phyloP scores from a whole-genome alignment of 2,329 filamentous ascomycete species.

The Stachybotrys chartarum region DNA sequence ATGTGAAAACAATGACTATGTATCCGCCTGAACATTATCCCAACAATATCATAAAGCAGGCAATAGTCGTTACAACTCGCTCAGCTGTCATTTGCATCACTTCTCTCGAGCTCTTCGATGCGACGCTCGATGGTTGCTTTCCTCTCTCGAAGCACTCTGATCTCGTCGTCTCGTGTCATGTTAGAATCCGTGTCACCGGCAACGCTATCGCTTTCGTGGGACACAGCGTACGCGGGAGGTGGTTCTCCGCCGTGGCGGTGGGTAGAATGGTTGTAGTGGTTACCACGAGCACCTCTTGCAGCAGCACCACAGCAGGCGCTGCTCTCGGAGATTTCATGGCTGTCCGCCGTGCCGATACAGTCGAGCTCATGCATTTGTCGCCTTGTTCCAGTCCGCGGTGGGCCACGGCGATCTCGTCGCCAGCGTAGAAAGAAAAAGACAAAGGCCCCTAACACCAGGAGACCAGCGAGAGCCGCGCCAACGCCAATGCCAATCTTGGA shows the following conservation, averaged over 20 bases:
- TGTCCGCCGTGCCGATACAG: conserved; percentile 5
- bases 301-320: neutral
- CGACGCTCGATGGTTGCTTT: conserved; percentile 27
- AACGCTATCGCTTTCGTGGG: neutral
- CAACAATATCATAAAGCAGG: neutral
- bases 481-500: conserved; percentile 28
- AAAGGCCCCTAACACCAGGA: conserved; percentile 18
- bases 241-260: conserved; percentile 13
- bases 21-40: neutral
- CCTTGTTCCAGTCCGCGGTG: neutral
- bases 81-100: conserved; percentile 9
- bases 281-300: neutral
- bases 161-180: conserved; percentile 20
- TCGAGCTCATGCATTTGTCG: conserved; percentile 12
- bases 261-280: neutral
- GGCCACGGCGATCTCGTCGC: conserved; percentile 1
- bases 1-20: neutral
- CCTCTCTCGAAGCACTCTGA: conserved; percentile 22
- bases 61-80: neutral
- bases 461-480: conserved; percentile 19
- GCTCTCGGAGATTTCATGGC: neutral
- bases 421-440: conserved; percentile 18
- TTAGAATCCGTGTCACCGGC: conserved; percentile 6
- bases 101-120: conserved; percentile 23
- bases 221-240: conserved; percentile 20